A percentile compares a stretch with the other conserved stretches of the same genome.
Conservation (phyloP, 2,329 filamentous ascomycete species). For the Penicillium capsulatum region DNA sequence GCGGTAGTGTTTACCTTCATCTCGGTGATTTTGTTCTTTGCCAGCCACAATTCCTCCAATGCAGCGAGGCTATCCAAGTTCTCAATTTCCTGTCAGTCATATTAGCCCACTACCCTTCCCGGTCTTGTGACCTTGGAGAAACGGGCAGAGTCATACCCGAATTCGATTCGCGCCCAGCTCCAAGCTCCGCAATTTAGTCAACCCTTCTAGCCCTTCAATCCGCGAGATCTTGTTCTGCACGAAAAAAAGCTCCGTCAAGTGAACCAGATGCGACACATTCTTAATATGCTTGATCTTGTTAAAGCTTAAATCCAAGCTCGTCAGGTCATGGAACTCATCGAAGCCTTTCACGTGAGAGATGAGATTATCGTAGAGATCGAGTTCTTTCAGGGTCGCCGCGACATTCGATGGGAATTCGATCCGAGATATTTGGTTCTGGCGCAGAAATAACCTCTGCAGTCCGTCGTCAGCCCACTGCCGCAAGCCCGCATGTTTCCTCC, state of each 20-base stretch:
- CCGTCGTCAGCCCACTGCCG: slow-evolving; percentile 1
- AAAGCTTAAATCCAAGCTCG: slow-evolving; percentile 84
- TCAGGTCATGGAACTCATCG: slow-evolving; percentile 71
- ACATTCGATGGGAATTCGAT: slow-evolving; percentile 70
- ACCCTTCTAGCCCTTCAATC: slow-evolving; percentile 77
- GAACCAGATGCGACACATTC: slow-evolving; percentile 69
- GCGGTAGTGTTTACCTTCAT: slow-evolving; percentile 54
- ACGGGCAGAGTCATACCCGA: slow-evolving; percentile 45
- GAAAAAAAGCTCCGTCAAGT: slow-evolving; percentile 81
- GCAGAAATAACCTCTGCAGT: slow-evolving; percentile 69
- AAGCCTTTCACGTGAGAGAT: slow-evolving; percentile 82
- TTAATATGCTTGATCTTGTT: slow-evolving; percentile 99
- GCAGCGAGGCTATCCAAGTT: slow-evolving; percentile 73
- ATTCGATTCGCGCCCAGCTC: slow-evolving; percentile 93
- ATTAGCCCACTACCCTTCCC: too few species aligned
- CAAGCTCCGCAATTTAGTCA: slow-evolving; percentile 72
- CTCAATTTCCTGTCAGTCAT: slow-evolving; percentile 60
- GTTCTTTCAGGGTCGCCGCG: slow-evolving; percentile 66
- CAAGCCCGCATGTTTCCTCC: not conserved
- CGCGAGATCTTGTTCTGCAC: slow-evolving; percentile 89
- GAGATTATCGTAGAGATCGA: slow-evolving; percentile 96
- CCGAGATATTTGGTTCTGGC: slow-evolving; percentile 81
- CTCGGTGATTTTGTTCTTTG: slow-evolving; percentile 92
- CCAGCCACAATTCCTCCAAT: slow-evolving; percentile 87
- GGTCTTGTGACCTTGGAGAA: too few species aligned